Evolutionary conservation across 257 asterid genomes (phyloP).

Genomic region (Paraleonurus japonicus): DNA sequence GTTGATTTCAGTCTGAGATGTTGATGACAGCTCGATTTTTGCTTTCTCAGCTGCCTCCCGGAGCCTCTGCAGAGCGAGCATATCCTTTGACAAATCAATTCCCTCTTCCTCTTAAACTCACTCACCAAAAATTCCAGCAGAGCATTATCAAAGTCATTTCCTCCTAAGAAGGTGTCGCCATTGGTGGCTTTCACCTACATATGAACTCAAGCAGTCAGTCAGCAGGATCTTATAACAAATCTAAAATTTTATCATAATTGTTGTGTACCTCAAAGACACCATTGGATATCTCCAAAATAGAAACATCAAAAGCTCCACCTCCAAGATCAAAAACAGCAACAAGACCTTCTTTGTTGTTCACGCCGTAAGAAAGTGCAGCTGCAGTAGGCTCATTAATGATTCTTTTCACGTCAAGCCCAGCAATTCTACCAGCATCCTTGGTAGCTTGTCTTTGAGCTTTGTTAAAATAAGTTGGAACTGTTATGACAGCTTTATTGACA

Average conservation of each 20-base stretch:
- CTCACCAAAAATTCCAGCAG: conserved; percentile 59
- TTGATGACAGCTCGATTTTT: conserved; percentile 79
- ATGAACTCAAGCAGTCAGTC: neutral
- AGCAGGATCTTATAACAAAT: neutral
- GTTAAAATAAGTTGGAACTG: conserved; percentile 84
- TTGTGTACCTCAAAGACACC: conserved; percentile 76
- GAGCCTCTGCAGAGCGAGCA: conserved; percentile 74
- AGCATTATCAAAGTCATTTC: conserved; percentile 78
- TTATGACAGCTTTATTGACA: conserved; percentile 58
- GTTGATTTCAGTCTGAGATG: conserved; percentile 71
- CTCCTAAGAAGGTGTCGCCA: conserved; percentile 89
- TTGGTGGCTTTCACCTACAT: conserved; percentile 83
- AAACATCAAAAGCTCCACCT: conserved; percentile 81
- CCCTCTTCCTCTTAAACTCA: conserved; percentile 58
- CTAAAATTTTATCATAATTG: neutral
- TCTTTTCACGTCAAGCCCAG: conserved; percentile 79
- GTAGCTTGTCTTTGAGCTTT: conserved; percentile 94
- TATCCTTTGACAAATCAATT: conserved; percentile 68
- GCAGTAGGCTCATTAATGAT: conserved; percentile 88
- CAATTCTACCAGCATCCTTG: conserved; percentile 80
- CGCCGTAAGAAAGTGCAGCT: conserved; percentile 81
- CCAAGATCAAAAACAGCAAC: conserved; percentile 83
- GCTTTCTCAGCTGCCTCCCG: conserved; percentile 90
- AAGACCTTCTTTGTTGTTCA: conserved; percentile 80
- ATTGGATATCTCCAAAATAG: conserved; percentile 75